These are phyloP conservation scores for Xylaria sp. DNA, from an alignment of 2,329 filamentous ascomycete genomes.

Conservation along the genomic window DNA sequence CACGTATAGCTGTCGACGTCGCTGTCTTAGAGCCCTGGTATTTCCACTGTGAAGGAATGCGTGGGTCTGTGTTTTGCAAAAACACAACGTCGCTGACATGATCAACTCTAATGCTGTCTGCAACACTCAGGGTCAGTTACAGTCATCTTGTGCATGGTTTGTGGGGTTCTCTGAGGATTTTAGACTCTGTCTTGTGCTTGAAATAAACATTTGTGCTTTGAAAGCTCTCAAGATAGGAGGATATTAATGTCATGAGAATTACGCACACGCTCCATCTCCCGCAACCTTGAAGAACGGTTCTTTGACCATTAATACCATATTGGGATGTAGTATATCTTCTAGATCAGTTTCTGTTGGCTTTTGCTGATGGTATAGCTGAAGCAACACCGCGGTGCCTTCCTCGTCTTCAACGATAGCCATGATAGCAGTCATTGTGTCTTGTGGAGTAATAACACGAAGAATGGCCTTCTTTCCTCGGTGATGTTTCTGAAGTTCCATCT, in stretches of 20 bases:
- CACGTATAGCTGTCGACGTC: slow-evolving; percentile 39
- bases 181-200: too few relatives aligned
- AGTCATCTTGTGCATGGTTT: background rate
- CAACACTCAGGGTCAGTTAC: background rate
- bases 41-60: slow-evolving; percentile 54
- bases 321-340: slow-evolving; percentile 49
- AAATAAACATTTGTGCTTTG: background rate
- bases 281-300: slow-evolving; percentile 62
- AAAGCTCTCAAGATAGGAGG: background rate
- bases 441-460: slow-evolving; percentile 39
- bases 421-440: slow-evolving; percentile 34
- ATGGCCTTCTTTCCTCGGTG: slow-evolving; percentile 40
- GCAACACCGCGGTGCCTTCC: slow-evolving; percentile 46
- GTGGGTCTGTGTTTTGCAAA: slow-evolving; percentile 50
- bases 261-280: slow-evolving; percentile 48
- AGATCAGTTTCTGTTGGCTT: slow-evolving; percentile 49
- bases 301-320: slow-evolving; percentile 58
- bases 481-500: slow-evolving; percentile 48
- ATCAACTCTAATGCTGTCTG: slow-evolving; percentile 59
- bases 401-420: slow-evolving; percentile 54
- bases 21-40: slow-evolving; percentile 10
- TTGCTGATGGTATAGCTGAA: slow-evolving; percentile 57
- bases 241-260: background rate
- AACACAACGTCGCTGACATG: slow-evolving; percentile 61
- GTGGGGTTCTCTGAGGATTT: background rate